Conservation (phyloP, 345 rosid genomes). For the Rubroshorea leprosula region DNA sequence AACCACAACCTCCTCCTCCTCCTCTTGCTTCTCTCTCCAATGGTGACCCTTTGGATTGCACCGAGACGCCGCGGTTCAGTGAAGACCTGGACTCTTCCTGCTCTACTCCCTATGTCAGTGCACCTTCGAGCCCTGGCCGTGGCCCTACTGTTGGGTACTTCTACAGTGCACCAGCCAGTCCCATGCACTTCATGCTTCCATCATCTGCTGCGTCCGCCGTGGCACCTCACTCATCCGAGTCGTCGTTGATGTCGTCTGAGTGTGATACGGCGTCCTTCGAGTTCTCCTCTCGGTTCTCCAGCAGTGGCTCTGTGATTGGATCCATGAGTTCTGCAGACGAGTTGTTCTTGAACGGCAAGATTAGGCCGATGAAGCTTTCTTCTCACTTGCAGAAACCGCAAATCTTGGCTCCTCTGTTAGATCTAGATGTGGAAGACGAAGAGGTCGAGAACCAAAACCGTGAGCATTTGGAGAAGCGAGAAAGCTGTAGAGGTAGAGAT, state of each 20-base stretch:
- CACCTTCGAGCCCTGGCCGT: slow-evolving; percentile 46
- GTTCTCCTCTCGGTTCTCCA: slow-evolving; percentile 31
- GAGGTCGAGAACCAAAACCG: background rate
- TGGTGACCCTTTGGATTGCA: background rate
- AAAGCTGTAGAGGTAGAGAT: slow-evolving; percentile 23
- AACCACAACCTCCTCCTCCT: background rate
- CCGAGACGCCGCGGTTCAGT: slow-evolving; percentile 21
- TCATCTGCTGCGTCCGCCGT: slow-evolving; percentile 18
- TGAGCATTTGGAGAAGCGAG: slow-evolving; percentile 1
- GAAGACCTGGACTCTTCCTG: slow-evolving; percentile 33
- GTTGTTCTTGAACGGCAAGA: slow-evolving; percentile 43
- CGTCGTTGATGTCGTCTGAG: background rate
- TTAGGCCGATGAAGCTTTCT: slow-evolving; percentile 37
- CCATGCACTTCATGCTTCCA: slow-evolving; percentile 23
- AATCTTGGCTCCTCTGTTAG: slow-evolving; percentile 20
- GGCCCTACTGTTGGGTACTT: slow-evolving; percentile 20
- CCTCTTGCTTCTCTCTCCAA: background rate
- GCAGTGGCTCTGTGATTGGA: slow-evolving; percentile 18
- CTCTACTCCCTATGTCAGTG: slow-evolving; percentile 50
- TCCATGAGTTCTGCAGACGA: slow-evolving; percentile 42
- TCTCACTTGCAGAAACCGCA: slow-evolving; percentile 28
- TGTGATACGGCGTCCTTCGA: slow-evolving; percentile 13
- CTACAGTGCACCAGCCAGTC: slow-evolving; percentile 32
- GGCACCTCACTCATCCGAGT: slow-evolving; percentile 4
- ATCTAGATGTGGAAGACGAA: slow-evolving; percentile 15